A percentile compares a stretch with the other conserved stretches of the same genome.
Conservation (phyloP, 2,329 filamentous ascomycete species). For the Microsporum ferrugineum region DNA sequence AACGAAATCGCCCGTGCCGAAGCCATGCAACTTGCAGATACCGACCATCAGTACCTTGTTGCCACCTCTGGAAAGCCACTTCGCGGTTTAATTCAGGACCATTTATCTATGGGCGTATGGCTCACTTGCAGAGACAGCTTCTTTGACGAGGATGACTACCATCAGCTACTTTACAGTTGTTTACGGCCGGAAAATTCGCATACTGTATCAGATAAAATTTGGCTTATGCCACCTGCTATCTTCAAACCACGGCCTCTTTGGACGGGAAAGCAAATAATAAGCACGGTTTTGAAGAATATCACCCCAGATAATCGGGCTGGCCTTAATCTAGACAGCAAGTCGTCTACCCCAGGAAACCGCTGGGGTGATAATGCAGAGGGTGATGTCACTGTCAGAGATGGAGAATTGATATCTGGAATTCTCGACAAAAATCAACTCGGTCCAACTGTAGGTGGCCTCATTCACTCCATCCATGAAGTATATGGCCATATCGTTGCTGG, state of each 20-base stretch:
- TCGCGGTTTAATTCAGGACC: constrained; percentile 93
- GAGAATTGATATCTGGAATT: constrained; percentile 80
- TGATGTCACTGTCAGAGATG: constrained; percentile 68
- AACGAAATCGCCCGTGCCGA: constrained; percentile 91
- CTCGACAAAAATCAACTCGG: constrained; percentile 94
- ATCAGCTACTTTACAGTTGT: constrained; percentile 85
- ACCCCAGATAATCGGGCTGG: constrained; percentile 64
- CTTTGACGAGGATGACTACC: constrained; percentile 77
- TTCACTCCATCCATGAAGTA: constrained; percentile 86
- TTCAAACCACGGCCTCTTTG: constrained; percentile 71
- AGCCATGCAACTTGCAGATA: constrained; percentile 85
- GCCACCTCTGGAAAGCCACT: constrained; percentile 87
- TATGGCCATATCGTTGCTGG: constrained; percentile 83
- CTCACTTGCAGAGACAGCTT: constrained; percentile 87
- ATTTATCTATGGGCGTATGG: constrained; percentile 86
- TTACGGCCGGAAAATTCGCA: constrained; percentile 83
- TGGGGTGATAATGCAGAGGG: constrained; percentile 65
- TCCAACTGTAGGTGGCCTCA: constrained; percentile 70
- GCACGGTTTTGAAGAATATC: constrained; percentile 86
- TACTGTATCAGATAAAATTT: constrained; percentile 68
- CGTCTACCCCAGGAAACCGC: constrained; percentile 62
- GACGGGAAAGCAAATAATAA: constrained; percentile 95
- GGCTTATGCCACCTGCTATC: constrained; percentile 68
- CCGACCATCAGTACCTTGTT: constrained; percentile 92
- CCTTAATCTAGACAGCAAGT: constrained; percentile 67